Base-by-base conservation (phyloP, 2,329 filamentous ascomycete species). In the Botrytis fragariae region DNA sequence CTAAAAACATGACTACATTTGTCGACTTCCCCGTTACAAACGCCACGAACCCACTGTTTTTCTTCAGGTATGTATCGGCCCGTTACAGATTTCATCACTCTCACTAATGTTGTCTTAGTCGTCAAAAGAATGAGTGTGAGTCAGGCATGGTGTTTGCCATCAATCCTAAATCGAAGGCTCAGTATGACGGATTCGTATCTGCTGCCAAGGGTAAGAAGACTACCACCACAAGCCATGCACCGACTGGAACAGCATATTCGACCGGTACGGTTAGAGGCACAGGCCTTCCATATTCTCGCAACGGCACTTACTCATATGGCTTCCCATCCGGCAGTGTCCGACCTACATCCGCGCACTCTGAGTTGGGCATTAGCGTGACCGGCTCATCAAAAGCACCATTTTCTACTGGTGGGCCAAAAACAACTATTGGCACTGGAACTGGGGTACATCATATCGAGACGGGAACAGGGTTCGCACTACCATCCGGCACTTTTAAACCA, bases 101-200 rank as follows among this genome's bases (percentile, higher is more conserved):
- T 57, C 25, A 54, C 65, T 72, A 69, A 75, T 29, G 20, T 61
- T 35, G 32, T 57, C 3, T 8, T 37, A 74, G 72, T 72, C 62
- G 59, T 25, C 69, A 75, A 63, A 57, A 67, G 35, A 63, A 44
- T 45, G 74, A 73, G 42, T 74, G 74, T 64, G 61, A 74, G 45
- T 39, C 72, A 37, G 74, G 73, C 32, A 75, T 75, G 73, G 71
- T 75, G n/a, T 75, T 75, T 45, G 73, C 70, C 7, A 73, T 73
- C n/a, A 75, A 75, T 25, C 67, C 73, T 42, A 71, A 68, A 39
- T 67, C 70, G 7, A 69, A 35, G 44, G 42, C 20, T 18, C 61
- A 72, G 67, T 74, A 62, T 63, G 39, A 72, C 16, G 44, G 48
- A 32, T 74, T 74, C 44, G 14, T 37, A 61, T 45, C n/a, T 51